Base-by-base conservation (phyloP, 2,329 filamentous ascomycete genomes). In the Ambrosiella cleistominuta region DNA sequence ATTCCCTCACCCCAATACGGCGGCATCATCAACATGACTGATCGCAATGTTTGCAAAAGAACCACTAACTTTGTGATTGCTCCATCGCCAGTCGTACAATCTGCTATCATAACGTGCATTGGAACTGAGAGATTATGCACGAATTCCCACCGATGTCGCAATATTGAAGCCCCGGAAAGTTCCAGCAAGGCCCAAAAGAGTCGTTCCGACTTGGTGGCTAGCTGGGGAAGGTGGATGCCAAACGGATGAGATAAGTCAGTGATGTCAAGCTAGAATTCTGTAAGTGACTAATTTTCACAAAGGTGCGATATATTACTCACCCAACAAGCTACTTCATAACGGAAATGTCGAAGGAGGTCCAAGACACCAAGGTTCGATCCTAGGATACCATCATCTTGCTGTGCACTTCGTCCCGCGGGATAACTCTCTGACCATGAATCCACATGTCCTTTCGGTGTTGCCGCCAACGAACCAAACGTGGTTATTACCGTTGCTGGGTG, bases 241-340 rank as follows among this genome's bases (percentile, higher is more conserved):
- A 74, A 74, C 0, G 68, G 66, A 52, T 72, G 71, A 0, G 65
- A 65, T 38, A 69, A 62, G 45, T 74, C 72, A 49, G 68, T 71
- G 3, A 73, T 69, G 58, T 74, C 72, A 27, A 74, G 65, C 72
- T 74, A 39, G 2, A 5, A n/a, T 4, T 2, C 35, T 9, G 4
- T 42, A 40, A 12, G 15, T 35, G 27, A 12, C 35, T 40, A 17
- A 3, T 7, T 35, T 40, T 47, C 6, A 11, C 6, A 51, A 8
- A 9, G 12, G 19, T 7, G 47, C 7, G n/a, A 19, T 36, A 51
- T 51, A 11, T 51, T 15, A 65, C 68, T 56, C 65, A 74, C 72
- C 72, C 72, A 74, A 17, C 71, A 69, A 5, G 72, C 71, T 38
- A 75, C 66, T 45, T 72, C 67, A 56, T 75, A 75, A 50, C 71